Evolutionary conservation across 495 filamentous ascomycete genomes (phyloP), one percentile per base, ranked within the genome.

Genomic region (Choiromyces venosus): DNA sequence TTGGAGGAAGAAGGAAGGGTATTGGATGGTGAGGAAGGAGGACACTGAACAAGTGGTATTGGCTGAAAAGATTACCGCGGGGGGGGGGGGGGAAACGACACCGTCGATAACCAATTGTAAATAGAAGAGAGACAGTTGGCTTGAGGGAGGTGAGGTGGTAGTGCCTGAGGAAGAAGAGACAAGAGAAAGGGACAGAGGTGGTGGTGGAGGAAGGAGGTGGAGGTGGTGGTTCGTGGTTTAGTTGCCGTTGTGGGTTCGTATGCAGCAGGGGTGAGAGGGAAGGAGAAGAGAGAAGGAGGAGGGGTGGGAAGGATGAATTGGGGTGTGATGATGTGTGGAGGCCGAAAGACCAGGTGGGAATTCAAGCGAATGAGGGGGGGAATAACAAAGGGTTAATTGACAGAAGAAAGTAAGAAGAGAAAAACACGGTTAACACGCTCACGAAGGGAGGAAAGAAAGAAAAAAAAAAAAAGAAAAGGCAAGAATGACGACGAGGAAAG

Each of bases 31-130:
- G 52, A 61, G 52, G 52, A 16, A 61, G 3, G 52, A 61, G 25
- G 52, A 12, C 52, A 73, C 76, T 76, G 78, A 79, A 79, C 35
- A 76, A 79, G 39, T 67, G 76, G 69, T 79, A 74, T 69, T 75
- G 69, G 75, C 72, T 77, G 69, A 77, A 61, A 46, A 64, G 73
- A 35, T 67, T 65, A 56, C 68, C 42, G 25, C 39, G 42, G 40
- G 68, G 40, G 68, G 38, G 33, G 18, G 37, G 36, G 66, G 66
- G 25, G 61, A 69, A 70, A 67, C 73, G 65, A 66, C 69, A 76
- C 69, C 66, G 66, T 70, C 69, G 56, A 69, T 42, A 71, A 71
- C 74, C 75, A 77, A 77, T 77, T 77, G 74, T 65, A 42, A 66
- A 75, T 44, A 69, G 68, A 78, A 72, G 76, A 65, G 37, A 38